Conservation (phyloP, 164 flowering plant genomes). For the Stephania cephalantha region DNA sequence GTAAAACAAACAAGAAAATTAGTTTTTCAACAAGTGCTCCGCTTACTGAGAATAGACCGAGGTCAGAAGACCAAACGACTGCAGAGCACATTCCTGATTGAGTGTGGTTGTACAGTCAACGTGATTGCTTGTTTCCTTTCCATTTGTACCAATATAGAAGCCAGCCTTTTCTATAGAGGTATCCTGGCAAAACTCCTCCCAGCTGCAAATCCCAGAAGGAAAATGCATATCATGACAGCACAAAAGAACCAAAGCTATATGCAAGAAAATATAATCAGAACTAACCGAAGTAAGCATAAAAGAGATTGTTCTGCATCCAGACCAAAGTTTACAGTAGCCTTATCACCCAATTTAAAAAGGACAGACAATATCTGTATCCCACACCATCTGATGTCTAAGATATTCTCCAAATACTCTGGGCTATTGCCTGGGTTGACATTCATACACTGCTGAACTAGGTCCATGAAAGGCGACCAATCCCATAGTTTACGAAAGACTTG, state of each 20-base stretch:
- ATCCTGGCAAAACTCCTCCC: constrained; percentile 85
- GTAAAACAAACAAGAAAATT: neutral
- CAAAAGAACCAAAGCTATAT: neutral
- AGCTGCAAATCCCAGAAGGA: constrained; percentile 37
- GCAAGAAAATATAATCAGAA: constrained; percentile 10
- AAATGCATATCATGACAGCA: neutral
- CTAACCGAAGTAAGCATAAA: constrained; percentile 62
- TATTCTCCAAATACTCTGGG: constrained; percentile 10
- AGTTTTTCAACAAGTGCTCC: neutral
- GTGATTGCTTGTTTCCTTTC: constrained; percentile 5
- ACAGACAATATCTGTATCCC: constrained; percentile 47
- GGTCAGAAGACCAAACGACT: constrained; percentile 22
- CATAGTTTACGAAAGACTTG: constrained; percentile 55
- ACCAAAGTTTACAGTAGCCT: constrained; percentile 29
- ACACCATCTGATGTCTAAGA: constrained; percentile 73
- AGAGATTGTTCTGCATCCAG: constrained; percentile 36
- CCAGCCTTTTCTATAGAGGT: constrained; percentile 74
- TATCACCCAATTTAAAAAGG: constrained; percentile 42
- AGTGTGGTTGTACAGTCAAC: constrained; percentile 12
- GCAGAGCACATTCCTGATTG: constrained; percentile 17
- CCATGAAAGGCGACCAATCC: constrained; percentile 88
- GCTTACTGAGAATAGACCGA: constrained; percentile 31
- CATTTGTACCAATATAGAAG: constrained; percentile 42
- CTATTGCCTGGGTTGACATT: constrained; percentile 12
- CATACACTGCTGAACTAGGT: constrained; percentile 32